phyloP scores from a whole-genome alignment of 2,329 filamentous ascomycete species.

The Aspergillus texensis region DNA sequence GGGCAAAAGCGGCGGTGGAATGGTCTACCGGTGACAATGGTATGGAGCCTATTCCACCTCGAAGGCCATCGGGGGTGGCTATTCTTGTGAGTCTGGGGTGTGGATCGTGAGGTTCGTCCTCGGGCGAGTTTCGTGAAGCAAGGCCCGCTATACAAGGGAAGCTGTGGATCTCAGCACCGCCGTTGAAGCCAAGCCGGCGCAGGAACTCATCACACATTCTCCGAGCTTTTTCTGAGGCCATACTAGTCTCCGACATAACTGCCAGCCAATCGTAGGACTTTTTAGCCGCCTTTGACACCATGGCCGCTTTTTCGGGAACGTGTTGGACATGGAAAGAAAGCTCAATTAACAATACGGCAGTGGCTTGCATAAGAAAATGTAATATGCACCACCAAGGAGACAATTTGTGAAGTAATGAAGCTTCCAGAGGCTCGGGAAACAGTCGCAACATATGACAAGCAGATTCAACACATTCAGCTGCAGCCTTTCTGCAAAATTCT shows the following conservation, averaged over 20 bases:
- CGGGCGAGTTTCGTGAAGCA: background rate
- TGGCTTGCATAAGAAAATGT: constrained; percentile 49
- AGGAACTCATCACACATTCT: constrained; percentile 41
- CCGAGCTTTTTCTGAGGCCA: constrained; percentile 36
- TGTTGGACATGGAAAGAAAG: constrained; percentile 46
- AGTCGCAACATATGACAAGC: constrained; percentile 45
- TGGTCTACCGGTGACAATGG: background rate
- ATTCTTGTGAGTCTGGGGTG: background rate
- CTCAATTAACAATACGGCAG: constrained; percentile 47
- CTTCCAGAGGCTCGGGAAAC: constrained; percentile 44
- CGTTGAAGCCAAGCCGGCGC: constrained; percentile 36
- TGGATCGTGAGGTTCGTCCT: background rate
- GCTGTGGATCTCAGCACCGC: constrained; percentile 32
- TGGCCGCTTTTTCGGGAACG: constrained; percentile 43
- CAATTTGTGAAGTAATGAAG: constrained; percentile 38
- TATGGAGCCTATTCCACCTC: background rate
- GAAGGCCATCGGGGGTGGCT: background rate
- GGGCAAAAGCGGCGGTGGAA: background rate
- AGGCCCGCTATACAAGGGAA: constrained; percentile 16
- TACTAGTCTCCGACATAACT: constrained; percentile 33
- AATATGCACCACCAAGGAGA: constrained; percentile 50
- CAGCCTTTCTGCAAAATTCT: constrained; percentile 42
- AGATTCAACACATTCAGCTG: constrained; percentile 45
- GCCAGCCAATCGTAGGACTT: constrained; percentile 40
- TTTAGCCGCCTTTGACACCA: constrained; percentile 38